Evolutionary conservation across 2,329 filamentous ascomycete genomes (phyloP), one percentile per base, ranked within the genome.

Genomic region (Sclerotiophoma versabilis): DNA sequence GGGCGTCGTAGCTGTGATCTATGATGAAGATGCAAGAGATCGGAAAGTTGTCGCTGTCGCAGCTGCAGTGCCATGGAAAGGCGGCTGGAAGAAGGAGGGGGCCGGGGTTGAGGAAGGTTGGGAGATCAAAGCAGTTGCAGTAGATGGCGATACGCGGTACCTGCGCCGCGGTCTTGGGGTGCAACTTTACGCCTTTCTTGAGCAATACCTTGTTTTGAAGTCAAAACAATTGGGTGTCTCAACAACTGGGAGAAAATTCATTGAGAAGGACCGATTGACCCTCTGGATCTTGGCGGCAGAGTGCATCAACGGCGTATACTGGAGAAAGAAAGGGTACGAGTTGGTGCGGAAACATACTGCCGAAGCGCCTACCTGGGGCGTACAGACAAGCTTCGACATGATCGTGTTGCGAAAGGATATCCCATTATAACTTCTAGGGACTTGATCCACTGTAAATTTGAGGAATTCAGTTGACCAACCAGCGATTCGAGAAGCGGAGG

Each of bases 121-220:
- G 64, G 69, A 72, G 26, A 56, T 69, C 8, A 71, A 71, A 23
- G 59, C 59, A 1, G 63, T 72, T 0, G 64, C 59, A 36, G 68
- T 71, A 0, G 53, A 65, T 33, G 62, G 54, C 0, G 58, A 60
- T 22, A 27, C 42, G 8, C 41, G 22, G 19, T 72, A 68, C 33
- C 15, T 60, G 15, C 62, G 42, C 2, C 57, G 45, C 2, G 69
- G 69, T 0, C 54, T 71, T 4, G 66, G 68, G 1, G 42, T 63
- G 2, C 44, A 44, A 5, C 4, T 68, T 0, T 45, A 65, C 8
- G 12, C 9, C 1, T 51, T 53, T 8, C 26, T 71, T 1, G 58
- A 68, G 22, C 17, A 56, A 19, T 15, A 22, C 2, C 27, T 54
- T n/a, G 14, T 49, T 25, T 4, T 32, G 3, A 34, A 45, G 19